Evolutionary conservation across 257 asterid species (phyloP).

Genomic region (Apocynum venetum): DNA sequence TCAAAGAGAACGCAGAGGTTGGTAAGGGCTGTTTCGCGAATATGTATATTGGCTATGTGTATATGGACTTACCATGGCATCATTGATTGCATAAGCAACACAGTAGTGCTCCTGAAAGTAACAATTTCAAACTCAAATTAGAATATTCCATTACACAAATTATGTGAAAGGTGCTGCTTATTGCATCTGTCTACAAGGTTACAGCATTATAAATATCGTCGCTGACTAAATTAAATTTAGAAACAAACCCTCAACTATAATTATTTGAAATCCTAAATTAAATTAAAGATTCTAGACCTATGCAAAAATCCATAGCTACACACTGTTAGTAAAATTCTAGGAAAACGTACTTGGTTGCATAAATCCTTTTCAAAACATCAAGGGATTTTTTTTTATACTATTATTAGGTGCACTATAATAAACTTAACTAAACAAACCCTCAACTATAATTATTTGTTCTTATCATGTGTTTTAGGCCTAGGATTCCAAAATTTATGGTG

Average conservation of each 20-base stretch:
- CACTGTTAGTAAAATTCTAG: not conserved
- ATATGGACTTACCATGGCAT: slow-evolving; percentile 59
- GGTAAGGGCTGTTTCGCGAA: slow-evolving; percentile 1
- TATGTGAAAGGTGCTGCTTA: not conserved
- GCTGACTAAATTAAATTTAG: too few species aligned
- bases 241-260: too few species aligned
- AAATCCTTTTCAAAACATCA: not conserved
- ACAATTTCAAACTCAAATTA: slow-evolving; percentile 3
- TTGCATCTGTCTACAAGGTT: not conserved
- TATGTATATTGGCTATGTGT: not conserved
- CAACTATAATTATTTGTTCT: not conserved
- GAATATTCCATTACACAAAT: not conserved
- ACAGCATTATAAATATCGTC: not conserved
- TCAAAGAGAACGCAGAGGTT: slow-evolving; percentile 5
- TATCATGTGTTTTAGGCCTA: not conserved
- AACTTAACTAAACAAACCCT: not conserved
- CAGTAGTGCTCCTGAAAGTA: slow-evolving; percentile 92
- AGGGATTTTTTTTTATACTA: not conserved
- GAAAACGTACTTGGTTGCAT: not conserved
- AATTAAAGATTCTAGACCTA: not conserved
- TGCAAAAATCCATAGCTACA: not conserved
- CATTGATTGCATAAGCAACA: slow-evolving; percentile 76
- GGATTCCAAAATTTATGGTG: not conserved
- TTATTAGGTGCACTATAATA: not conserved
- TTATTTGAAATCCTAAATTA: not conserved